Evolutionary conservation across 169 alveolate species (phyloP).

Genomic region (Plasmodium cynomolgi): DNA sequence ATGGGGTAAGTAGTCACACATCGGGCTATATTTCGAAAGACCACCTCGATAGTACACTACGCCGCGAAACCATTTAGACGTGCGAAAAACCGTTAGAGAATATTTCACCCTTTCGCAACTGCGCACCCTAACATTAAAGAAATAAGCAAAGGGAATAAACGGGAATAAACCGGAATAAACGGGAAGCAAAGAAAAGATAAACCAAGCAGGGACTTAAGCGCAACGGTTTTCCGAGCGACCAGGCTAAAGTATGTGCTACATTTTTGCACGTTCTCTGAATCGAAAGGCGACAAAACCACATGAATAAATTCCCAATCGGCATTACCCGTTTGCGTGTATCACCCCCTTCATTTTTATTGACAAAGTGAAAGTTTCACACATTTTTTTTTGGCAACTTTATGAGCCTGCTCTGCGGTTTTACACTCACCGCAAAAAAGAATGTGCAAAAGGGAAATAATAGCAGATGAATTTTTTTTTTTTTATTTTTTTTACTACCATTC

Average conservation of each 20-base stretch:
- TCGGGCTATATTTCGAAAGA: not conserved
- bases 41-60: not conserved
- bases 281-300: not conserved
- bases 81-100: not conserved
- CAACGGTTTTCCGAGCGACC: not conserved
- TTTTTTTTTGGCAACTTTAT: not conserved
- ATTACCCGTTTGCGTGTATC: not conserved
- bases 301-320: not conserved
- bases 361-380: not conserved
- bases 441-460: constrained; percentile 4
- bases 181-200: not conserved
- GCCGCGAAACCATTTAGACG: not conserved
- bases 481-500: not conserved
- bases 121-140: not conserved
- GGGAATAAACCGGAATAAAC: not conserved
- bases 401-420: not conserved
- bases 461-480: not conserved
- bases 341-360: not conserved
- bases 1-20: not conserved
- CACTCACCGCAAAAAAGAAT: not conserved
- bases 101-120: constrained; percentile 3
- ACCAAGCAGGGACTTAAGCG: not conserved
- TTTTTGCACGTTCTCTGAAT: not conserved
- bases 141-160: not conserved
- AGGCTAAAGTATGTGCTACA: not conserved